Evolutionary conservation across 768 basidiomycete genomes (phyloP).

Genomic region (Dioszegia hungarica): DNA sequence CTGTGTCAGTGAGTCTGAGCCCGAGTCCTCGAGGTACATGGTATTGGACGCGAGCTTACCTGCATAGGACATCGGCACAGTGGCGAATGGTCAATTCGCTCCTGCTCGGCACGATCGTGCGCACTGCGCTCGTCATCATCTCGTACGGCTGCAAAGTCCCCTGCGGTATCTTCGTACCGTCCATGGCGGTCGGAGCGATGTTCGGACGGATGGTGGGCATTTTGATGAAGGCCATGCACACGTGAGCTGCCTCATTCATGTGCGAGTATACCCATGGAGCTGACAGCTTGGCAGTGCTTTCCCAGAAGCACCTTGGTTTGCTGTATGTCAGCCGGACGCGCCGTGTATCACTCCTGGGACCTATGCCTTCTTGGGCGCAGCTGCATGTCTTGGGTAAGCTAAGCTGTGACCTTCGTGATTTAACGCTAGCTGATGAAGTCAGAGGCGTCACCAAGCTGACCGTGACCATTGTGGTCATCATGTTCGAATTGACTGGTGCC

Average conservation of each 20-base stretch:
- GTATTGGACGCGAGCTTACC: too few relatives aligned
- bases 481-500: constrained; percentile 98
- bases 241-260: constrained; percentile 56
- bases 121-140: constrained; percentile 77
- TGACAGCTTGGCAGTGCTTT: constrained; percentile 58
- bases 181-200: constrained; percentile 96
- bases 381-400: constrained; percentile 80
- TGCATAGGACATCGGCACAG: constrained; percentile 69
- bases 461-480: constrained; percentile 96
- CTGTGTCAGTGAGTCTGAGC: constrained; percentile 98
- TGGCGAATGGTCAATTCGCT: constrained; percentile 94
- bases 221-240: constrained; percentile 85
- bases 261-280: too few relatives aligned
- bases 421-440: constrained; percentile 2
- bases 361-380: constrained; percentile 94
- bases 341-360: constrained; percentile 98
- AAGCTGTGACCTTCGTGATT: neutral
- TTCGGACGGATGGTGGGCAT: constrained; percentile 98
- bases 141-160: constrained; percentile 97
- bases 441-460: constrained; percentile 97
- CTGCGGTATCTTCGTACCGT: constrained; percentile 95
- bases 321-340: constrained; percentile 80
- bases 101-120: constrained; percentile 81
- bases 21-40: too few relatives aligned
- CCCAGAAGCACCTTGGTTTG: constrained; percentile 79